phyloP scores from a whole-genome alignment of 768 basidiomycete species.

The Lentinula aciculospora region DNA sequence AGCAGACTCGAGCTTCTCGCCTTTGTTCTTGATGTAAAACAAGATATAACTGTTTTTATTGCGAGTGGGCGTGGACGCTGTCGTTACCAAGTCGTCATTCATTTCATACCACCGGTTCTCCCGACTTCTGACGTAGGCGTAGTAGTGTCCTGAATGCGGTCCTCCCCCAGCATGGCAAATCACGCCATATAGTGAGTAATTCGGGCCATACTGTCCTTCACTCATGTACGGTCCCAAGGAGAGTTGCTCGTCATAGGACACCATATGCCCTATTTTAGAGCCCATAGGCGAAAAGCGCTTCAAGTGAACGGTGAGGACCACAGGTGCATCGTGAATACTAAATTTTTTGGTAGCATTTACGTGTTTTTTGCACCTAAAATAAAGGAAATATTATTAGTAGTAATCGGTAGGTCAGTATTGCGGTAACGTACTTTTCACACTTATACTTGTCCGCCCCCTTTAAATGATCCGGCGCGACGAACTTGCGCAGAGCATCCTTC shows the following conservation, averaged over 20 bases:
- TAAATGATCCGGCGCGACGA: slow-evolving; percentile 75
- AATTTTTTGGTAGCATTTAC: slow-evolving; percentile 90
- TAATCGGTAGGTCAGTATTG: neutral
- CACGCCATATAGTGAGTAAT: slow-evolving; percentile 86
- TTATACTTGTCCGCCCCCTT: slow-evolving; percentile 95
- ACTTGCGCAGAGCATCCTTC: slow-evolving; percentile 71
- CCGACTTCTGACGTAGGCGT: slow-evolving; percentile 70
- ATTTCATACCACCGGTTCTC: slow-evolving; percentile 82
- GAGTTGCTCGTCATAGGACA: slow-evolving; percentile 77
- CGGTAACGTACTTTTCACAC: slow-evolving; percentile 83
- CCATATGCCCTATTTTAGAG: slow-evolving; percentile 71
- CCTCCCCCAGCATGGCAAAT: slow-evolving; percentile 91
- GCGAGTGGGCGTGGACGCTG: slow-evolving; percentile 30
- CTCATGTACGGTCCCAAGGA: slow-evolving; percentile 80
- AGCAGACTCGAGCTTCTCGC: slow-evolving; percentile 65
- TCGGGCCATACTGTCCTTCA: slow-evolving; percentile 65
- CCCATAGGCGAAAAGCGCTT: slow-evolving; percentile 94
- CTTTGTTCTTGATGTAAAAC: slow-evolving; percentile 83
- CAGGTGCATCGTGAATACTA: slow-evolving; percentile 81
- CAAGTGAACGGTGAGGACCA: slow-evolving; percentile 86
- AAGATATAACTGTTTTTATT: slow-evolving; percentile 88
- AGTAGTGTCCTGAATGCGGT: slow-evolving; percentile 96
- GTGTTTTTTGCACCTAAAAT: slow-evolving; percentile 78
- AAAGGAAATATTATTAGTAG: neutral
- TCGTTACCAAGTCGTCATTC: slow-evolving; percentile 81